phyloP scores from a whole-genome alignment of 2,329 filamentous ascomycete genomes.

The Aspergillus sp. region DNA sequence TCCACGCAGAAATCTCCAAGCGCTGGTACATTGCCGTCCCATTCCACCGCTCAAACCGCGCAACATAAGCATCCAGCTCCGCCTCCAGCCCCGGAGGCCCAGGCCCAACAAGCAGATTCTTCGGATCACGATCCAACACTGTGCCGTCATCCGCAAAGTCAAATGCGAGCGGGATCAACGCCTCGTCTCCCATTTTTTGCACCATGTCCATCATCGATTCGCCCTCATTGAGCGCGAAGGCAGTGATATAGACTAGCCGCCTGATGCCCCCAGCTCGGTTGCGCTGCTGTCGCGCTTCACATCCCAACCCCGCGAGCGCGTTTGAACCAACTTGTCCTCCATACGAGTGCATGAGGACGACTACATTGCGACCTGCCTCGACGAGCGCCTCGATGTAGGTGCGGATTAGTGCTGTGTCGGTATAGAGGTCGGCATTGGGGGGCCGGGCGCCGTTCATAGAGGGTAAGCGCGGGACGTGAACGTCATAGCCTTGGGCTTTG shows the following conservation, averaged over 20 bases:
- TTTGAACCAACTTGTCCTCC: slow-evolving; percentile 14
- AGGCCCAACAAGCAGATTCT: neutral
- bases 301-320: neutral
- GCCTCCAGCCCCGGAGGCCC: neutral
- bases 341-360: slow-evolving; percentile 14
- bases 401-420: slow-evolving; percentile 1
- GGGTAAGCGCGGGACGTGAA: slow-evolving; percentile 4
- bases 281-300: neutral
- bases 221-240: slow-evolving; percentile 1
- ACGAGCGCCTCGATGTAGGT: neutral
- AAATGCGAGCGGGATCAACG: slow-evolving; percentile 3
- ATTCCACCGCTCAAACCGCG: slow-evolving; percentile 7
- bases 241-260: neutral
- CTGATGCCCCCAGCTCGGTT: neutral
- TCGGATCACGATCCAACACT: neutral
- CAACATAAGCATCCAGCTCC: neutral
- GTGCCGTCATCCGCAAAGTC: slow-evolving; percentile 7
- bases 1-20: neutral
- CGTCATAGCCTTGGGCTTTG: neutral
- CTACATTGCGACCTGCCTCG: neutral
- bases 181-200: neutral
- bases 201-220: slow-evolving; percentile 5
- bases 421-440: slow-evolving; percentile 7
- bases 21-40: slow-evolving; percentile 5
- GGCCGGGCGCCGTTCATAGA: slow-evolving; percentile 11